Evolutionary conservation across 1,139 yeast species (phyloP), one percentile per base, ranked within the genome.

Genomic region (Candida sanyaensis): DNA sequence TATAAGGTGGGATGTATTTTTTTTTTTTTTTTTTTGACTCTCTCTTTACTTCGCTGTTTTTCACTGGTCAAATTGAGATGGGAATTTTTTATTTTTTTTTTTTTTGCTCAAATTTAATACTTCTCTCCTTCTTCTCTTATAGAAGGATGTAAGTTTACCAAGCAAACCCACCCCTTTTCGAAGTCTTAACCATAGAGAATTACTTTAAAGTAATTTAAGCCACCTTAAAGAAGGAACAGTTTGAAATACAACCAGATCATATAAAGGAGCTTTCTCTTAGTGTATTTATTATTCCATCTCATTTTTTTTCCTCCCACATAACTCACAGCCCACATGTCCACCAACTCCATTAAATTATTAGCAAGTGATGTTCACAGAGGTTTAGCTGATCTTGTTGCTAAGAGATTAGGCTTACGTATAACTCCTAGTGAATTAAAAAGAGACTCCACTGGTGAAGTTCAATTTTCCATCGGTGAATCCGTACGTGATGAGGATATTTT

Each of bases 401-500:
- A 72, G 55, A 75, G 84, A 64, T 73, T 87, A 45, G 87, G 87
- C 12, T 61, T 83, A 42, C 80, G 80, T 40, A 69, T 86, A 41
- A 80, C 90, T 21, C 81, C 83, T 43, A 78, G 87, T 42, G 88
- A 84, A 54, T 81, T 85, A 43, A 83, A 84, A 54, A 80, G 87
- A 62, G 87, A 85, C 57, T 75, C 88, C 6, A 86, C 88, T 53
- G 84, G 85, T 42, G 91, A 86, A 65, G 83, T 86, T 4, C 83
- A 86, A 23, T 85, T 85, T 36, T 77, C 87, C 12, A 84, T 87
- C 48, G 98, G 97, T 38, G 92, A 84, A 34, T 88, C 96, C 32
- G 96, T 93, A 38, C 84, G 99, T 68, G 98, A 93, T 64, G 97
- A 93, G 65, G 98, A 93, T 63, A 96, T 93, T 41, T 93, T 93